Evolutionary conservation across 1,284 basidiomycete species (phyloP).

Genomic region (Fomitopsis palustris): DNA sequence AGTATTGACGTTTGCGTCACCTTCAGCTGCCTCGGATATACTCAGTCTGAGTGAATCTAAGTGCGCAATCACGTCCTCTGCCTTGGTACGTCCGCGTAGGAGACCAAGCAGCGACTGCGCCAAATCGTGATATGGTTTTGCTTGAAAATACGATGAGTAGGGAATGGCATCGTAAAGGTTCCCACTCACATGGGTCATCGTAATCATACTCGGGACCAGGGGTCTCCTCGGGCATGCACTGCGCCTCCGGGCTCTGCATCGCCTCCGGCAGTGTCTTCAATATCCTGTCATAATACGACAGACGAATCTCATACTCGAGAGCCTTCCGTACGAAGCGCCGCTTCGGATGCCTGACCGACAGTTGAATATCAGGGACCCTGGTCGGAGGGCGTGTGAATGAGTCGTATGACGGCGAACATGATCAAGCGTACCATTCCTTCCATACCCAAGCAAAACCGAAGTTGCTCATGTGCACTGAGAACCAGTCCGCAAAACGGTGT

Average conservation of each 20-base stretch:
- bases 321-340: slow-evolving; percentile 86
- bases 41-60: slow-evolving; percentile 68
- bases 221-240: slow-evolving; percentile 68
- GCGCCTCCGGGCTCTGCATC: slow-evolving; percentile 67
- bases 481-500: slow-evolving; percentile 90
- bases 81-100: slow-evolving; percentile 73
- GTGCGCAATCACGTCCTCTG: slow-evolving; percentile 77
- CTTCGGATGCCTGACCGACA: slow-evolving; percentile 78
- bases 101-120: slow-evolving; percentile 80
- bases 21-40: slow-evolving; percentile 52
- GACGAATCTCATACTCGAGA: slow-evolving; percentile 86
- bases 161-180: background rate
- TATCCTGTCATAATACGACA: slow-evolving; percentile 94
- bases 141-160: slow-evolving; percentile 32
- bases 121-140: slow-evolving; percentile 75
- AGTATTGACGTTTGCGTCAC: slow-evolving; percentile 58
- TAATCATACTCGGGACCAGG: slow-evolving; percentile 86
- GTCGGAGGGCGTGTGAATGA: background rate
- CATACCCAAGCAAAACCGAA: slow-evolving; percentile 99
- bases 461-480: slow-evolving; percentile 94
- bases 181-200: slow-evolving; percentile 51
- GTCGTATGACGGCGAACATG: background rate
- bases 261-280: slow-evolving; percentile 83
- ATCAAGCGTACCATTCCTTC: slow-evolving; percentile 87
- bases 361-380: slow-evolving; percentile 83